A percentile compares a stretch with the other conserved stretches of the same genome.
Conservation (phyloP, 352 stramenopile species). For the Pythium plurisporium region DNA sequence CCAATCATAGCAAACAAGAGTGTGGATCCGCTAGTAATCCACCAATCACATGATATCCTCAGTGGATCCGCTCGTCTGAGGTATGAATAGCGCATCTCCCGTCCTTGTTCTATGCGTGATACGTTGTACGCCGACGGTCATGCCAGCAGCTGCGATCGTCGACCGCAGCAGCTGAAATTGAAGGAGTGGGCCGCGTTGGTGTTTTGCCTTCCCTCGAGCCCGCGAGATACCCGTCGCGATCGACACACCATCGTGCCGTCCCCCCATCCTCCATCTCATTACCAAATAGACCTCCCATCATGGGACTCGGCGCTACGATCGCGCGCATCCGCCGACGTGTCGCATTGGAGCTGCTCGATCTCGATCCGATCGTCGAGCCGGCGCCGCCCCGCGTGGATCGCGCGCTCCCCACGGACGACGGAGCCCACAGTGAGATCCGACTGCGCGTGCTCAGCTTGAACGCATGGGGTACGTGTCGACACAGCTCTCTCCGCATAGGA, state of each 20-base stretch:
- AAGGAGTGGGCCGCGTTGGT: not conserved
- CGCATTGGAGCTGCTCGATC: conserved; percentile 49
- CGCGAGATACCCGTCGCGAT: too few relatives aligned
- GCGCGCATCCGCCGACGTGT: conserved; percentile 49
- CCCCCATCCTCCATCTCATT: not conserved
- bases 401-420: not conserved
- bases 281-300: conserved; percentile 4
- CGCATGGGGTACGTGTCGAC: conserved; percentile 47
- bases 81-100: not conserved
- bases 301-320: conserved; percentile 33
- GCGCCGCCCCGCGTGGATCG: conserved; percentile 30
- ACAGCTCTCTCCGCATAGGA: not conserved
- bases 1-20: not conserved
- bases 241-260: not conserved
- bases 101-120: not conserved
- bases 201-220: not conserved
- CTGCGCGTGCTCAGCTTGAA: conserved; percentile 75
- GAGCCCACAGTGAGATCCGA: conserved; percentile 6
- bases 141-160: not conserved
- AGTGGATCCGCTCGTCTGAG: conserved; percentile 2
- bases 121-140: not conserved
- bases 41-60: not conserved
- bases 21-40: conserved; percentile 6
- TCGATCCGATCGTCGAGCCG: conserved; percentile 47
- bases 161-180: conserved; percentile 2